Conservation (phyloP, 352 stramenopile genomes). For the Pythium vanterpoolii region DNA sequence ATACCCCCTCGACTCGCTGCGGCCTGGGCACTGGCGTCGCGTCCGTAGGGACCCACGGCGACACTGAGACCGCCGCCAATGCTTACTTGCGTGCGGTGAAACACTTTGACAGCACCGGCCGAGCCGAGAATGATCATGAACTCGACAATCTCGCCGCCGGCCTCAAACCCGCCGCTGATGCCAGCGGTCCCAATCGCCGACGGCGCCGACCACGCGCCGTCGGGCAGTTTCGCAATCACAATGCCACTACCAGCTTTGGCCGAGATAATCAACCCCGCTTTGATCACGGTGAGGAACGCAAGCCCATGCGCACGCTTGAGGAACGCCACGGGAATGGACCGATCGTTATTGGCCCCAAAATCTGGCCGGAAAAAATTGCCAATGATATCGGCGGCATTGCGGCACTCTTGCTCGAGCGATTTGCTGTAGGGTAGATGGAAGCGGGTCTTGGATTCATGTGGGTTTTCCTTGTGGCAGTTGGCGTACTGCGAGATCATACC, state of each 20-base stretch:
- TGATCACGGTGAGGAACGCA: constrained; percentile 84
- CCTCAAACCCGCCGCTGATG: constrained; percentile 83
- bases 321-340: constrained; percentile 75
- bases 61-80: constrained; percentile 91
- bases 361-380: constrained; percentile 78
- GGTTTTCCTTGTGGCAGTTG: constrained; percentile 83
- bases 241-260: constrained; percentile 83
- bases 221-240: constrained; percentile 87
- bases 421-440: constrained; percentile 72
- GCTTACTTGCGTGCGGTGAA: constrained; percentile 88
- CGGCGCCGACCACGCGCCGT: constrained; percentile 89
- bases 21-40: constrained; percentile 79
- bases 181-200: constrained; percentile 92
- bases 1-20: constrained; percentile 64
- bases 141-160: constrained; percentile 91
- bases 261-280: constrained; percentile 79
- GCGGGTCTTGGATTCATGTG: constrained; percentile 64
- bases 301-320: constrained; percentile 80
- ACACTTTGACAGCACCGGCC: constrained; percentile 88
- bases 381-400: constrained; percentile 71
- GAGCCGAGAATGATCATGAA: constrained; percentile 95
- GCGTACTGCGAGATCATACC: constrained; percentile 66
- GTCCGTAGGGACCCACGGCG: constrained; percentile 87
- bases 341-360: constrained; percentile 66
- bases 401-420: constrained; percentile 74